These are phyloP conservation scores for Linum trigynum DNA, from an alignment of 345 rosid species.

Conservation along the genomic window DNA sequence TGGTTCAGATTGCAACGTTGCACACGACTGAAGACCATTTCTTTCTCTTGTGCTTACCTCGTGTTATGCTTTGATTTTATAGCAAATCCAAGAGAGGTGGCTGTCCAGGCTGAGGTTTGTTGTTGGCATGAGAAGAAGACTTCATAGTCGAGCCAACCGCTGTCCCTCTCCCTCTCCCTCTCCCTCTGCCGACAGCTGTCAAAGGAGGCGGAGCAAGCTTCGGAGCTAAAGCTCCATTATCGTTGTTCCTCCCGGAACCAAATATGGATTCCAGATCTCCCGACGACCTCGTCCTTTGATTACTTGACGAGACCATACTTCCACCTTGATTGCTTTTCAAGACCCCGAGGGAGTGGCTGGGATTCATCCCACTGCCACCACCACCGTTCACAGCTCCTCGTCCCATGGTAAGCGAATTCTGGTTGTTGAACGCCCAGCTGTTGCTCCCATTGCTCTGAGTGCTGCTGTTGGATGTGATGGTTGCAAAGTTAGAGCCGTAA, in stretches of 20 bases:
- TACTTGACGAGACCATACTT: constrained; percentile 26
- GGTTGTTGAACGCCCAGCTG: constrained; percentile 48
- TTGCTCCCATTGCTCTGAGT: constrained; percentile 24
- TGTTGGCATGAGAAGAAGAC: constrained; percentile 15
- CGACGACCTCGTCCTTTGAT: constrained; percentile 29
- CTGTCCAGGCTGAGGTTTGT: constrained; percentile 40
- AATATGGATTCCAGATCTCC: constrained; percentile 63
- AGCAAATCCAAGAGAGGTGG: constrained; percentile 72
- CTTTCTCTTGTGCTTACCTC: background rate
- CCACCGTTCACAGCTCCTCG: constrained; percentile 26
- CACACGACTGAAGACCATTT: background rate
- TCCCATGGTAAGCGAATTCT: constrained; percentile 28
- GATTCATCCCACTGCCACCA: constrained; percentile 22
- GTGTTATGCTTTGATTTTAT: constrained; percentile 13
- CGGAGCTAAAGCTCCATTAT: constrained; percentile 28
- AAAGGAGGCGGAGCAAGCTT: constrained; percentile 91
- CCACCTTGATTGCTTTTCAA: constrained; percentile 52
- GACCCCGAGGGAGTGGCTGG: constrained; percentile 38
- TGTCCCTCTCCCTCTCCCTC: constrained; percentile 55
- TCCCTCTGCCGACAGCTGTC: constrained; percentile 63
- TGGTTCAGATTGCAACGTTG: no score
- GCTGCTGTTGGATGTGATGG: constrained; percentile 18
- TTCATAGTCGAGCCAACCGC: constrained; percentile 32
- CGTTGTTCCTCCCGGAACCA: constrained; percentile 48
- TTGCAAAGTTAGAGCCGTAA: constrained; percentile 21